Percentiles rank a stretch among this genome's conserved stretches.
phyloP scores from a whole-genome alignment of 129 eudicot genomes.

The Artemisia tridentata region DNA sequence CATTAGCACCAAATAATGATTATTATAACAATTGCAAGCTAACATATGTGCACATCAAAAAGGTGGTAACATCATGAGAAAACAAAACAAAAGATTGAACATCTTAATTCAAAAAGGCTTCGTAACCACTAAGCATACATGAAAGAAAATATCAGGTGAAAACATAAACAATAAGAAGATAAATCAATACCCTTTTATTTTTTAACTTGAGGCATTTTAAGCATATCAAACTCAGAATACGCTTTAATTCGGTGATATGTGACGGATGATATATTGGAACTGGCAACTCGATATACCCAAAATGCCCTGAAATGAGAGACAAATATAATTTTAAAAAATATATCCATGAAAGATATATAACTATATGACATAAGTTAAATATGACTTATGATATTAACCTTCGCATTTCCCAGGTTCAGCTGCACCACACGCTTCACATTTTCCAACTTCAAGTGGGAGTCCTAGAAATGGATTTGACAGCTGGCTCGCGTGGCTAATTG shows the following conservation, averaged over 20 bases:
- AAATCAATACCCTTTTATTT: conserved; percentile 55
- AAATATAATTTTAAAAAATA: background rate
- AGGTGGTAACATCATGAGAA: background rate
- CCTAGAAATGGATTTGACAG: conserved; percentile 96
- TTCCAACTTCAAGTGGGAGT: conserved; percentile 86
- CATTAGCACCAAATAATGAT: background rate
- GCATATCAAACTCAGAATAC: conserved; percentile 64
- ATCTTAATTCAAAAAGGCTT: background rate
- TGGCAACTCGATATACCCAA: conserved; percentile 89
- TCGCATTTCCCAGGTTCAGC: conserved; percentile 93
- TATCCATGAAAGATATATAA: conserved; percentile 8
- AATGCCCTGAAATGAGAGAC: conserved; percentile 71
- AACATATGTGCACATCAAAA: background rate
- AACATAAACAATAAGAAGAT: conserved; percentile 9
- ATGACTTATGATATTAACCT: conserved; percentile 47
- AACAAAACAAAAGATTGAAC: background rate
- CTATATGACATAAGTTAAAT: background rate
- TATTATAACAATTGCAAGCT: conserved; percentile 1
- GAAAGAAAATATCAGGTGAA: background rate
- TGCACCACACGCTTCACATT: conserved; percentile 97
- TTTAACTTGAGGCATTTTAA: conserved; percentile 78
- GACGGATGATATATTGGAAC: conserved; percentile 86
- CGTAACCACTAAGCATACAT: background rate
- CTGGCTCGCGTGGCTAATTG: conserved; percentile 89
- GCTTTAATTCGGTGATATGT: conserved; percentile 69